These are phyloP conservation scores for Buddleja alternifolia DNA, from an alignment of 257 asterid species.

Conservation along the genomic window DNA sequence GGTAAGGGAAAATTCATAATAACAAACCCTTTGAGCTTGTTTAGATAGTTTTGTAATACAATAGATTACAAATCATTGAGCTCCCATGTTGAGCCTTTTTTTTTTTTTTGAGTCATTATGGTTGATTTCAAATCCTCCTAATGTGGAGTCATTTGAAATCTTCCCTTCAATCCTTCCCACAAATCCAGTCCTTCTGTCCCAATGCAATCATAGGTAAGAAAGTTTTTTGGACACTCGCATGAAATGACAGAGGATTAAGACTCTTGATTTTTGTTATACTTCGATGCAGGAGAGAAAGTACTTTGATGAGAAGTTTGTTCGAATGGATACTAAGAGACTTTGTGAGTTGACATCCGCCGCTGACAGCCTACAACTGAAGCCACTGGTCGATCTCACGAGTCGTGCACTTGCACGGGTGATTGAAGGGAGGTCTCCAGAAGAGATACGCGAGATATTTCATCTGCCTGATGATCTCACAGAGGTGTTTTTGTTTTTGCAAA, in stretches of 20 bases:
- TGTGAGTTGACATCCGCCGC: slow-evolving; percentile 94
- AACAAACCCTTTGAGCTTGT: too few species aligned
- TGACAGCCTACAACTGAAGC: slow-evolving; percentile 80
- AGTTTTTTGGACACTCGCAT: neutral
- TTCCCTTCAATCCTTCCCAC: too few species aligned
- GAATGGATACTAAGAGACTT: slow-evolving; percentile 74
- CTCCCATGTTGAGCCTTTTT: too few species aligned
- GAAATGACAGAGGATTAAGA: neutral
- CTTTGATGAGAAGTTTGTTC: slow-evolving; percentile 81
- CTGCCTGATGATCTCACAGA: slow-evolving; percentile 94
- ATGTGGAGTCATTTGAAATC: too few species aligned
- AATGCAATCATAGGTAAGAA: neutral
- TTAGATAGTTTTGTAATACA: too few species aligned
- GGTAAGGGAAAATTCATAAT: too few species aligned
- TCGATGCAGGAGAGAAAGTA: slow-evolving; percentile 71
- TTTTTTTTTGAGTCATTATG: too few species aligned
- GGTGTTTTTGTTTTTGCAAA: slow-evolving; percentile 60
- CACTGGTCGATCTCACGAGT: slow-evolving; percentile 86
- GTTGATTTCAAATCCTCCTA: too few species aligned
- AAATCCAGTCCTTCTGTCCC: too few species aligned
- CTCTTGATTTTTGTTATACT: slow-evolving; percentile 11
- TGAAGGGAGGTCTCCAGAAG: slow-evolving; percentile 86
- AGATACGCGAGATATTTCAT: slow-evolving; percentile 81
- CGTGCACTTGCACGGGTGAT: slow-evolving; percentile 92
- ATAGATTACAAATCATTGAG: too few species aligned